phyloP scores from a whole-genome alignment of 225 moss, liverwort and hornwort genomes.

The Straminergon stramineum region DNA sequence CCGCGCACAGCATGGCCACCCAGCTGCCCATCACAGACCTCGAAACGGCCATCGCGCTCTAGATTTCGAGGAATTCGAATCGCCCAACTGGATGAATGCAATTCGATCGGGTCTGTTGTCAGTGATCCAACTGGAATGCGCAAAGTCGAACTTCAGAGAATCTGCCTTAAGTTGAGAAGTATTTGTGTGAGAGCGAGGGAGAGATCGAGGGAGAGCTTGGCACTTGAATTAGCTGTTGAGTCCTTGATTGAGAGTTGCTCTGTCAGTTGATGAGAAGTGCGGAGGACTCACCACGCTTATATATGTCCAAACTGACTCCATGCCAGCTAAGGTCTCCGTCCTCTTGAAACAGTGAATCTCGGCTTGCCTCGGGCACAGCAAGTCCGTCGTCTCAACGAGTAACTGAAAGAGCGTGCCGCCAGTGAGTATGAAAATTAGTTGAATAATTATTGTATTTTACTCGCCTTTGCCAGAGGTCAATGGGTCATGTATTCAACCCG shows the following conservation, averaged over 20 bases:
- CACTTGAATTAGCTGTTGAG: not conserved
- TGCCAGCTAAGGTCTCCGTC: no score
- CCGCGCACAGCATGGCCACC: not conserved
- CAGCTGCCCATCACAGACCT: not conserved
- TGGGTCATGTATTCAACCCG: not conserved
- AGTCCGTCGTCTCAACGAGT: not conserved
- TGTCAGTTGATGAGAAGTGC: not conserved
- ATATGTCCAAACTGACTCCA: not conserved
- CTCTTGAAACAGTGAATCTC: not conserved
- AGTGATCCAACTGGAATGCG: not conserved
- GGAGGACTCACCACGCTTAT: not conserved
- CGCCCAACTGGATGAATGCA: not conserved
- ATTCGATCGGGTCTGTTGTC: not conserved
- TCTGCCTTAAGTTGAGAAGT: not conserved
- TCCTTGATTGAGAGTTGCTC: not conserved
- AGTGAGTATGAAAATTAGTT: no score
- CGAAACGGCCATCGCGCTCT: not conserved
- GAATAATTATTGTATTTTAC: not conserved
- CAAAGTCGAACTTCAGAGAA: not conserved
- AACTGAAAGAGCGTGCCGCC: not conserved
- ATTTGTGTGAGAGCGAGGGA: no score
- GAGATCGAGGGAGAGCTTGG: not conserved
- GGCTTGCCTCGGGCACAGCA: no score
- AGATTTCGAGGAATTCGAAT: not conserved
- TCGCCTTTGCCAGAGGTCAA: not conserved